These are phyloP conservation scores for Pugionium cornutum DNA, from an alignment of 345 rosid genomes.

Conservation along the genomic window DNA sequence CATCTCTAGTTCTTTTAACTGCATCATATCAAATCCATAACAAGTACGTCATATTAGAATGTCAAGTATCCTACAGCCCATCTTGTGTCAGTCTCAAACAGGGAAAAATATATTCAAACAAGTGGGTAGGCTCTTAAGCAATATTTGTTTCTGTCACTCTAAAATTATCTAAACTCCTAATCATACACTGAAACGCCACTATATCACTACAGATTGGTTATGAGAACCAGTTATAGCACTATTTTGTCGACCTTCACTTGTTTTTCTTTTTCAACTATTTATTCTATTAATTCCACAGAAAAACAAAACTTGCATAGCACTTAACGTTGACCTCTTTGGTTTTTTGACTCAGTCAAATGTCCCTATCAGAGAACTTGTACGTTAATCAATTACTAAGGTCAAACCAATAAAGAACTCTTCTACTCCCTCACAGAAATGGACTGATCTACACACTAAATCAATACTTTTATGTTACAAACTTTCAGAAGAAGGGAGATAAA, in stretches of 20 bases:
- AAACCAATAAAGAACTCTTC: conserved; percentile 28
- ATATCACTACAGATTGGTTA: conserved; percentile 5
- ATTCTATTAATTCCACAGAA: background rate
- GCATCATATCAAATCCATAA: conserved; percentile 31
- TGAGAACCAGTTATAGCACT: background rate
- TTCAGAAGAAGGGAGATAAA: conserved; percentile 3
- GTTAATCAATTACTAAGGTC: conserved; percentile 24
- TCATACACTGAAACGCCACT: background rate
- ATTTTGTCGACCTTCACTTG: conserved; percentile 9
- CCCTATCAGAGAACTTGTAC: conserved; percentile 24
- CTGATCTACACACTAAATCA: conserved; percentile 7
- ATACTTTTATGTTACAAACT: conserved; percentile 13
- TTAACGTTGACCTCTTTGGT: conserved; percentile 27
- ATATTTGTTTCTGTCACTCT: background rate
- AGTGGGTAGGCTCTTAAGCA: background rate
- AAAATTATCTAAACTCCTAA: background rate
- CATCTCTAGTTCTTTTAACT: conserved; percentile 94
- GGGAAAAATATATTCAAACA: background rate
- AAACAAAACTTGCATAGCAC: conserved; percentile 28
- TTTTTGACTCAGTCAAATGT: conserved; percentile 32
- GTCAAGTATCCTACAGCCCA: background rate
- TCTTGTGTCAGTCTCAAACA: conserved; percentile 8
- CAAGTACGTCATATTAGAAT: conserved; percentile 12
- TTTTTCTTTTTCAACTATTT: conserved; percentile 21
- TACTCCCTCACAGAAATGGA: conserved; percentile 12